phyloP scores from a whole-genome alignment of 768 basidiomycete species.

The Crassisporium funariophilum region DNA sequence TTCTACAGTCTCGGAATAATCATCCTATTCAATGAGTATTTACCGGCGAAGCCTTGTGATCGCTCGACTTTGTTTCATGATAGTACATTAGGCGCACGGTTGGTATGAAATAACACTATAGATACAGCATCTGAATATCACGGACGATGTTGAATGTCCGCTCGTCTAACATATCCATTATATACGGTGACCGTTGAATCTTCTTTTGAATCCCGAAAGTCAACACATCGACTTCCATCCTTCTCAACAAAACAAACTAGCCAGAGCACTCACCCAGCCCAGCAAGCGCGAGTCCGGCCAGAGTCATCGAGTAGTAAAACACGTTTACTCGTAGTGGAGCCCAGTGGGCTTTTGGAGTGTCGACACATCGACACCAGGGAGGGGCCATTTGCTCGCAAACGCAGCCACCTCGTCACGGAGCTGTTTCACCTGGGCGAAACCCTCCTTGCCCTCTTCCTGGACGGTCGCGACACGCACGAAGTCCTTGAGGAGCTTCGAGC shows the following conservation, averaged over 20 bases:
- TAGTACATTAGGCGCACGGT: too few relatives aligned
- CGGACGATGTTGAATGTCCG: slow-evolving; percentile 61
- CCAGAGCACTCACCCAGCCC: too few relatives aligned
- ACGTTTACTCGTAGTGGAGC: slow-evolving; percentile 53
- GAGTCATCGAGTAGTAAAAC: too few relatives aligned
- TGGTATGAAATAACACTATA: too few relatives aligned
- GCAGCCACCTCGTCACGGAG: slow-evolving; percentile 77
- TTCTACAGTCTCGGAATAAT: too few relatives aligned
- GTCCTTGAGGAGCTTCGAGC: slow-evolving; percentile 93
- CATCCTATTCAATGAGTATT: too few relatives aligned
- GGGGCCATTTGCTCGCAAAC: slow-evolving; percentile 88
- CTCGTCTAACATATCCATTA: slow-evolving; percentile 29
- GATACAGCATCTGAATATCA: too few relatives aligned
- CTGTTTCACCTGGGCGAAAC: slow-evolving; percentile 67
- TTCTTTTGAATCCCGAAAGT: slow-evolving; percentile 33
- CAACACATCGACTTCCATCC: slow-evolving; percentile 1
- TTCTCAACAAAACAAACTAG: background rate
- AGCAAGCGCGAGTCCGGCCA: too few relatives aligned
- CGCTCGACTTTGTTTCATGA: too few relatives aligned
- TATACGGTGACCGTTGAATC: slow-evolving; percentile 56
- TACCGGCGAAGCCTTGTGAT: too few relatives aligned
- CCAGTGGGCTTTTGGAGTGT: slow-evolving; percentile 61
- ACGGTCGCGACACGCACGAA: slow-evolving; percentile 82
- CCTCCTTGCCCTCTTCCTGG: slow-evolving; percentile 68
- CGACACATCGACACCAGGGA: slow-evolving; percentile 77